A percentile compares a stretch with the other conserved stretches of the same genome.
Evolutionary conservation across 768 basidiomycete species (phyloP).

Genomic region (Lyophyllum semitale): DNA sequence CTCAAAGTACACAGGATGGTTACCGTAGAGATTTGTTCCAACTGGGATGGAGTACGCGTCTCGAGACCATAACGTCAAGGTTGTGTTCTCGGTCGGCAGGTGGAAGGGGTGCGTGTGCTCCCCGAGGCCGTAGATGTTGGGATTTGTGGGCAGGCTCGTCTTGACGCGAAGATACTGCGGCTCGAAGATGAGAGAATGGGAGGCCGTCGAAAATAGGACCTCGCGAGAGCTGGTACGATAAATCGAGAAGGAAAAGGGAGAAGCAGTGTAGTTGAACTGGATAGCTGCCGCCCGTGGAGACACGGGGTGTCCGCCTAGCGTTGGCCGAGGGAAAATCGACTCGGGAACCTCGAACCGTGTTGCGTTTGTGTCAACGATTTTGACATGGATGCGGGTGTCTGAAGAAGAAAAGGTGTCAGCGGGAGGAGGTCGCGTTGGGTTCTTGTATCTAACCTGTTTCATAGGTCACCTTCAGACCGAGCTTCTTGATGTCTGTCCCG

Average conservation of each 20-base stretch:
- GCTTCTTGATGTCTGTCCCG: slow-evolving; percentile 50
- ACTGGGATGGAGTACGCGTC: slow-evolving; percentile 61
- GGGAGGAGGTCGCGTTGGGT: background rate
- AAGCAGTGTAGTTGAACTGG: slow-evolving; percentile 57
- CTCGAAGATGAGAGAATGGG: slow-evolving; percentile 70
- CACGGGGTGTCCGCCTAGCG: slow-evolving; percentile 22
- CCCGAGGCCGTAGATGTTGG: slow-evolving; percentile 82
- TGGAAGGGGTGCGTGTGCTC: slow-evolving; percentile 71
- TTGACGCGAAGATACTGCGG: slow-evolving; percentile 77
- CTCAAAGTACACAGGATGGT: slow-evolving; percentile 74
- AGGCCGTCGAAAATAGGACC: slow-evolving; percentile 61
- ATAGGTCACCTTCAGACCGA: slow-evolving; percentile 56
- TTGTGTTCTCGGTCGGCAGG: slow-evolving; percentile 48
- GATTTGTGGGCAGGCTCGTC: slow-evolving; percentile 54
- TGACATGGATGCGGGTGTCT: slow-evolving; percentile 64
- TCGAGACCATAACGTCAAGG: slow-evolving; percentile 62
- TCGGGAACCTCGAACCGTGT: slow-evolving; percentile 67
- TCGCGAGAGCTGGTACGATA: slow-evolving; percentile 49
- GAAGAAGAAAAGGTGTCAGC: background rate
- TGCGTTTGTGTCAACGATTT: slow-evolving; percentile 53
- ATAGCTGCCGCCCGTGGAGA: slow-evolving; percentile 41
- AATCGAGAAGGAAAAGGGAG: slow-evolving; percentile 65
- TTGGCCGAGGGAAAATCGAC: slow-evolving; percentile 59
- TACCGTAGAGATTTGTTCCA: slow-evolving; percentile 70
- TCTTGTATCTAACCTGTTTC: slow-evolving; percentile 48